phyloP scores from a whole-genome alignment of 2,329 filamentous ascomycete genomes.

The Berkeleyomyces basicola region DNA sequence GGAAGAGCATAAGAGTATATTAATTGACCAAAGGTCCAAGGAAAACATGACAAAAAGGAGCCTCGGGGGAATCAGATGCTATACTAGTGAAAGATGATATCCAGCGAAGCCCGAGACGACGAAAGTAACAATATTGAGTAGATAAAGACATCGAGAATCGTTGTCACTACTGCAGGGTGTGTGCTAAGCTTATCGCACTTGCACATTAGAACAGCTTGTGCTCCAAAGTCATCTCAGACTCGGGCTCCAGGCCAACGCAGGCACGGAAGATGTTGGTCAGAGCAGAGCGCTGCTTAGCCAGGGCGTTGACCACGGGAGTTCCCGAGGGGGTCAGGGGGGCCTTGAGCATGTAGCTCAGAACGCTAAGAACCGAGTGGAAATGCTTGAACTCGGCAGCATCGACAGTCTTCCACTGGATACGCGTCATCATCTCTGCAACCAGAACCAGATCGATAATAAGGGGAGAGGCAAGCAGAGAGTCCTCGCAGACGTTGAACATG shows the following conservation, averaged over 20 bases:
- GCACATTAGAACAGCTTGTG: constrained; percentile 72
- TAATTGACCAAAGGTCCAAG: not conserved
- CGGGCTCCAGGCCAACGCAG: constrained; percentile 88
- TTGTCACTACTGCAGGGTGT: not conserved
- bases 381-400: constrained; percentile 58
- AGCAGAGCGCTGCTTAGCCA: constrained; percentile 88
- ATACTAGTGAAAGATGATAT: too few relatives aligned
- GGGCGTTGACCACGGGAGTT: constrained; percentile 85
- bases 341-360: constrained; percentile 98
- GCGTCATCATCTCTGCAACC: constrained; percentile 94
- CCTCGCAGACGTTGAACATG: constrained; percentile 98
- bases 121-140: constrained; percentile 2
- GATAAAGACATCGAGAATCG: not conserved
- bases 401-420: constrained; percentile 73
- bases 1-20: constrained; percentile 5
- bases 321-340: constrained; percentile 86
- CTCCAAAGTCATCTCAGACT: constrained; percentile 97
- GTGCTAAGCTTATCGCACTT: not conserved
- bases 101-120: not conserved
- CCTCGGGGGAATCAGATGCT: not conserved
- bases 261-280: constrained; percentile 98
- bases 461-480: constrained; percentile 87
- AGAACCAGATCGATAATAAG: constrained; percentile 94
- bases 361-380: constrained; percentile 93
- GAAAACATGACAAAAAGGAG: constrained; percentile 1